A percentile compares a stretch with the other conserved stretches of the same genome.
phyloP scores from a whole-genome alignment of 495 filamentous ascomycete genomes.

The Collariella sp. region DNA sequence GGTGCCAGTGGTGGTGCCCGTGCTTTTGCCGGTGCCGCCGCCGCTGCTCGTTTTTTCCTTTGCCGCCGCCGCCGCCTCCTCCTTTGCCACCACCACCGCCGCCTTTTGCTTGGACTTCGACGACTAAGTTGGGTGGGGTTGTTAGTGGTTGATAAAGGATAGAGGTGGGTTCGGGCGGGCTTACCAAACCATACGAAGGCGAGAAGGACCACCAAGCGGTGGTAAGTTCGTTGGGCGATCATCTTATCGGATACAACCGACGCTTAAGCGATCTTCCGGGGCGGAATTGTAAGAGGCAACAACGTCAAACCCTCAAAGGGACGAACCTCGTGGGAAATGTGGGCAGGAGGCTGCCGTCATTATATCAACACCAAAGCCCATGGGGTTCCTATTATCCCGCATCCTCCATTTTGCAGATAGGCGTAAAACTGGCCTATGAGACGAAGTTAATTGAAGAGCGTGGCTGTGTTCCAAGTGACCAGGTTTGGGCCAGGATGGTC shows the following conservation, averaged over 20 bases:
- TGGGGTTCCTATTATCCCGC: too few species aligned
- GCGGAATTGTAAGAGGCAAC: background rate
- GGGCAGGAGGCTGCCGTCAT: too few species aligned
- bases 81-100: background rate
- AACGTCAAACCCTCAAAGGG: too few species aligned
- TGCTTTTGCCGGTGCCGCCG: background rate
- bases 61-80: background rate
- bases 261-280: background rate
- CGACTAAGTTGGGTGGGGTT: background rate
- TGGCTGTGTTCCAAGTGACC: too few species aligned
- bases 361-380: too few species aligned
- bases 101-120: background rate
- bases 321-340: too few species aligned
- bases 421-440: too few species aligned
- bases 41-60: too few species aligned
- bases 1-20: background rate
- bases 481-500: too few species aligned
- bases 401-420: too few species aligned
- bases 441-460: too few species aligned
- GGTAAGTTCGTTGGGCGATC: background rate
- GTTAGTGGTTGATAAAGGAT: background rate
- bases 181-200: background rate
- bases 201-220: background rate
- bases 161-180: background rate
- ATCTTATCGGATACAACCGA: background rate